Evolutionary conservation across 257 asterid genomes (phyloP).

Genomic region (Handroanthus guayacan): DNA sequence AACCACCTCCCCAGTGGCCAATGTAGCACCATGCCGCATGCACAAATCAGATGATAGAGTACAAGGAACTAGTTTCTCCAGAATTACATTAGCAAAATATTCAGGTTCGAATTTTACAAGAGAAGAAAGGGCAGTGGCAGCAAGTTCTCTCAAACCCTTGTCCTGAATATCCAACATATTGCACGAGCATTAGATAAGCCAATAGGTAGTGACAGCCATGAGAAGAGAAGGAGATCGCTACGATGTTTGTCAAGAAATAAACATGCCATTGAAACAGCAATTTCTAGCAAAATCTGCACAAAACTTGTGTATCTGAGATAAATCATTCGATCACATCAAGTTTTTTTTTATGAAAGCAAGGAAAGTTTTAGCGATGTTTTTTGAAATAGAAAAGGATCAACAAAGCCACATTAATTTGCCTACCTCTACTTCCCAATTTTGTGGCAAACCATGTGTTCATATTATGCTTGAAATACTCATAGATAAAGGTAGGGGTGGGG

Average conservation of each 20-base stretch:
- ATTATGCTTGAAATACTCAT: constrained; percentile 4
- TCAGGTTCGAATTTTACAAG: constrained; percentile 87
- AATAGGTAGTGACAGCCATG: constrained; percentile 28
- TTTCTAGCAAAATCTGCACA: constrained; percentile 7
- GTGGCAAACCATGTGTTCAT: neutral
- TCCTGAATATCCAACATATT: constrained; percentile 65
- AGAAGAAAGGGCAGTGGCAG: constrained; percentile 82
- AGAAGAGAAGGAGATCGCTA: constrained; percentile 31
- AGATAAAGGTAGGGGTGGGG: constrained; percentile 22
- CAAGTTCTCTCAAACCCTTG: constrained; percentile 94
- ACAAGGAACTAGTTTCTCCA: constrained; percentile 81
- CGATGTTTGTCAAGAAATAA: constrained; percentile 7
- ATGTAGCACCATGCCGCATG: constrained; percentile 96
- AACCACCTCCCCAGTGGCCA: constrained; percentile 87
- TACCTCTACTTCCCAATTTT: constrained; percentile 14
- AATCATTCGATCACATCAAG: constrained; percentile 14
- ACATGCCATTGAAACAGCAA: constrained; percentile 13
- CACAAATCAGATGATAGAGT: constrained; percentile 94
- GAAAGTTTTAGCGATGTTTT: neutral
- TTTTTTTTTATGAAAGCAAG: constrained; percentile 4
- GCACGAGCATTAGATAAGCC: constrained; percentile 31
- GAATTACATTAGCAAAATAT: constrained; percentile 65
- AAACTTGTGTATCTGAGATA: neutral
- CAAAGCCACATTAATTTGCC: constrained; percentile 15
- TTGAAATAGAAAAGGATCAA: constrained; percentile 14